phyloP scores from a whole-genome alignment of 2,329 filamentous ascomycete genomes.

The Meredithiella fracta region DNA sequence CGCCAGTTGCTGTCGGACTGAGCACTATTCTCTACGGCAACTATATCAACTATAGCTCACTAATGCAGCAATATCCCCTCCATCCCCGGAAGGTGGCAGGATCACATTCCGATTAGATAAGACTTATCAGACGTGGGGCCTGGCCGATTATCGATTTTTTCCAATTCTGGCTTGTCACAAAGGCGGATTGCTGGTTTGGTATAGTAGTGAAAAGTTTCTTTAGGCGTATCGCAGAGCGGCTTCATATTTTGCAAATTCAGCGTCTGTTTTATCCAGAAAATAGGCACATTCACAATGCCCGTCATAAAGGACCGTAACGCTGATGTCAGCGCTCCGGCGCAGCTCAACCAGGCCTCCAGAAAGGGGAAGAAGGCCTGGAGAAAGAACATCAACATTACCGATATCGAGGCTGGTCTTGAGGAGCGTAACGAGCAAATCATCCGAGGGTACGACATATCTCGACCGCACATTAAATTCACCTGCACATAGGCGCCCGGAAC shows the following conservation, averaged over 20 bases:
- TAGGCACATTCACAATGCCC: conserved; percentile 30
- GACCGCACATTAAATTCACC: neutral
- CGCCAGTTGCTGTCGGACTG: neutral
- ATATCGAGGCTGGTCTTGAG: conserved; percentile 69
- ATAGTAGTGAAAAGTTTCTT: neutral
- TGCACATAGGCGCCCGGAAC: conserved; percentile 1
- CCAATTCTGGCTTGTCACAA: conserved; percentile 10
- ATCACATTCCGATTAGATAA: conserved; percentile 10
- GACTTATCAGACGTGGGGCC: conserved; percentile 14
- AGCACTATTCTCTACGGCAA: neutral
- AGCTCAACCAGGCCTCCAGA: conserved; percentile 74
- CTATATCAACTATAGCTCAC: no score
- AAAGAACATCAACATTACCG: conserved; percentile 89
- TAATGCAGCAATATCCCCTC: neutral
- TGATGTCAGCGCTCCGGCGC: conserved; percentile 49
- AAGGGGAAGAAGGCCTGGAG: conserved; percentile 99
- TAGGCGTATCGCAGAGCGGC: neutral
- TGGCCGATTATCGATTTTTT: conserved; percentile 10
- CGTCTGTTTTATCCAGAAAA: neutral
- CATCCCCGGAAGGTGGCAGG: neutral
- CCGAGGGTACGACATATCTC: conserved; percentile 45
- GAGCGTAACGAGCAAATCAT: conserved; percentile 80
- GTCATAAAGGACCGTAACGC: conserved; percentile 32
- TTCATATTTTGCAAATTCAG: neutral
- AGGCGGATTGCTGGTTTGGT: conserved; percentile 6